Evolutionary conservation across 257 asterid species (phyloP), one percentile per base, ranked within the genome.

Genomic region (Fraxinus excelsior): DNA sequence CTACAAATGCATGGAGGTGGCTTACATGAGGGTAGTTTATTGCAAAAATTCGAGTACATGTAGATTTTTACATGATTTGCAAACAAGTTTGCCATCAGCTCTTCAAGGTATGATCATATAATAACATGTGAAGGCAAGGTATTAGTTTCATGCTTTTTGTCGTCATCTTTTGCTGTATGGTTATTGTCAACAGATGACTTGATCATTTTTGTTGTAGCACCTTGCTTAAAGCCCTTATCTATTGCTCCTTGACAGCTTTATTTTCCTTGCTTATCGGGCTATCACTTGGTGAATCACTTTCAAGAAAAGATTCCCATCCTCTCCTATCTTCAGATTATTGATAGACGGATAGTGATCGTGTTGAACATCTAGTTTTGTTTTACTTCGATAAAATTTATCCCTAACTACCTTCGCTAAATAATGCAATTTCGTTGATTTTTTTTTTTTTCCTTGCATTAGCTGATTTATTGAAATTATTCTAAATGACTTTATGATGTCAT

Each of bases 1-100:
- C 83, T 92, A 89, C 84, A 94, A 94, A 83, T 92, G 99, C 75
- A 79, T 88, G 91, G 98, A 94, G 85, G 96, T 92, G 81, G 92
- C 98, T 69, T 87, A 90, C 84, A 77, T 92, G 91, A 91, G 88
- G 82, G 83, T 91, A 74, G 90, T 91, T 72, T 89, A 87, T 80
- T 90, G 90, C 91, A 92, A 88, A 89, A 88, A 88, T 78, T 81
- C 85, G 60, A 80, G 82, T 80, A 70, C 90, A 37, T 49, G 73
- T 66, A 83, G 89, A 86, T 74, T 85, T 67, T 89, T 90, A 78
- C 89, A 74, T 49, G 97, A 90, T 82, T 66, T 90, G 85, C 96
- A 90, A 78, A 72, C 94, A 19, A 91, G 87, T 85, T 82, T 92
- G 80, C 94, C 85, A 73, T 91, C 84, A 85, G 85, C 73, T 84